Base-by-base conservation (phyloP, 164 flowering plant species). In the Chimonanthus salicifolius region DNA sequence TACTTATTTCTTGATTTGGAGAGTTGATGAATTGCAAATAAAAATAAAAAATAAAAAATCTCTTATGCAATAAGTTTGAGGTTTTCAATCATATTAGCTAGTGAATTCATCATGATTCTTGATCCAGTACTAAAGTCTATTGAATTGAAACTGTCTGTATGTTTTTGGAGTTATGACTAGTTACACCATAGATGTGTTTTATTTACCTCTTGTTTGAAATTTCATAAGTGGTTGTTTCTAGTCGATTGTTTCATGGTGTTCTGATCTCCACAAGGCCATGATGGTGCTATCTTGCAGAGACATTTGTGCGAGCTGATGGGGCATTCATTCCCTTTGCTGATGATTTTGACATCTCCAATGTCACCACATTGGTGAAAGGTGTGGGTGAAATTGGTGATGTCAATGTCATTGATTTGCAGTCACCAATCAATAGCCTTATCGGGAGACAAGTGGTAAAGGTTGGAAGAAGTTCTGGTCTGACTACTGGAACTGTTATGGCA, bases 391-490 rank as follows among this genome's bases (percentile, higher is more conserved):
- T 94, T 58, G 96, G 92, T 49, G 87, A 87, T 49, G 96, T 92
- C 70, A 85, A 87, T 74, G 67, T 70, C 58, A 87, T 89, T 73
- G 93, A 94, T 71, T 84, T 94, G 84, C 98, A 94, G 79, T 85
- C 92, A 77, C 84, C 91, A 54, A 84, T 88, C 62, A 79, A 79
- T 72, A 89, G 90, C 80, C 88, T 94, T 51, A 90, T 94, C 6
- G 98, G 98, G 46, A 85, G 86, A 80, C 90, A 86, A 80, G 98
- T 94, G 50, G 83, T 87, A 67, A 94, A 94, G 83, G 97, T 94
- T 49, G 98, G 98, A 74, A 88, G 98, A 80, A 94, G 98, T 80
- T 91, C 97, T n/a, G 98, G 98, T 51, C 81, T 91, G 84, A 93
- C 98, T 67, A 83, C 84, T 64, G 97, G 97, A 78, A 94, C 89